Percentiles rank a stretch among this genome's conserved stretches.
These are phyloP conservation scores for Sanghuangporus sanghuang DNA, from an alignment of 1,284 basidiomycete genomes.

Conservation along the genomic window DNA sequence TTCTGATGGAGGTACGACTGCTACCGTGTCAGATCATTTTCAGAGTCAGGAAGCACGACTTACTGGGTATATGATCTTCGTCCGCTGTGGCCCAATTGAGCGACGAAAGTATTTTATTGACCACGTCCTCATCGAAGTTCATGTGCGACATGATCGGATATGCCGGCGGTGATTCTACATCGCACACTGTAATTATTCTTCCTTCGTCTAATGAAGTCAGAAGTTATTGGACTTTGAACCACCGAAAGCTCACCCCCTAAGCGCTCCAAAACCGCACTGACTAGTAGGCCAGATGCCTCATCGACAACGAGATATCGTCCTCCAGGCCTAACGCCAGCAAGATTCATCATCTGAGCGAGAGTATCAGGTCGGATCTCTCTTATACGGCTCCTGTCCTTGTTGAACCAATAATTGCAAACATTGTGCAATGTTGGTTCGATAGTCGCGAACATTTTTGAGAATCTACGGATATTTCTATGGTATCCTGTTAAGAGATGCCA, in stretches of 20 bases:
- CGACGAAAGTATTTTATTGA: slow-evolving; percentile 55
- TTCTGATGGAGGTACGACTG: slow-evolving; percentile 56
- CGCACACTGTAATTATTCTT: slow-evolving; percentile 86
- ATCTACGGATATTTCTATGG: slow-evolving; percentile 44
- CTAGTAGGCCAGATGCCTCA: slow-evolving; percentile 87
- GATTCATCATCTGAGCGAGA: slow-evolving; percentile 81
- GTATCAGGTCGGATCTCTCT: slow-evolving; percentile 86
- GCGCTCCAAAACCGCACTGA: slow-evolving; percentile 80
- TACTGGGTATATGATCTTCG: slow-evolving; percentile 69
- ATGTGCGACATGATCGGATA: slow-evolving; percentile 82
- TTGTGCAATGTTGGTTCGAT: slow-evolving; percentile 87
- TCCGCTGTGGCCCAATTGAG: slow-evolving; percentile 93
- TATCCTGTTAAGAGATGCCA: background rate
- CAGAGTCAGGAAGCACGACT: slow-evolving; percentile 17
- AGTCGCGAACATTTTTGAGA: slow-evolving; percentile 84
- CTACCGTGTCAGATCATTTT: slow-evolving; percentile 1
- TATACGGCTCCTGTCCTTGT: slow-evolving; percentile 75
- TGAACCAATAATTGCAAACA: slow-evolving; percentile 87
- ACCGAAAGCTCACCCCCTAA: slow-evolving; percentile 64
- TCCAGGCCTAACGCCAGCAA: slow-evolving; percentile 82
- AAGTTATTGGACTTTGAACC: background rate
- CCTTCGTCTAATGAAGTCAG: slow-evolving; percentile 34
- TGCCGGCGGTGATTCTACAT: slow-evolving; percentile 90
- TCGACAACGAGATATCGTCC: slow-evolving; percentile 89
- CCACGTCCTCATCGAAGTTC: slow-evolving; percentile 72